Evolutionary conservation across 176 grass and related monocot species (phyloP).

Genomic region (Chloris gayana): DNA sequence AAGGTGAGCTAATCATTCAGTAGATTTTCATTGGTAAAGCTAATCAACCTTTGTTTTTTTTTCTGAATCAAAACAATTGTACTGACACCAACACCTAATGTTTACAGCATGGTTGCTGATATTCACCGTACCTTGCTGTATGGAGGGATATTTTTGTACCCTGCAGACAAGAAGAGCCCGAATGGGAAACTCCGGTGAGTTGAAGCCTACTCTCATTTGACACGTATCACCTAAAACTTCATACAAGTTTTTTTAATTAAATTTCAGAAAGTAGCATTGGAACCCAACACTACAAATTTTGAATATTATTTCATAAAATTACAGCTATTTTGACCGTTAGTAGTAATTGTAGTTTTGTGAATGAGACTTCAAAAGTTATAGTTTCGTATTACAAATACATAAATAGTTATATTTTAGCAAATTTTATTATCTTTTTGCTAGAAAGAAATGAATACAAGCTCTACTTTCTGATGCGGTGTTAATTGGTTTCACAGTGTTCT

Average conservation of each 20-base stretch:
- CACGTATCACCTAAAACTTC: neutral
- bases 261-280: too few species aligned
- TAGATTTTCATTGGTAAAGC: neutral
- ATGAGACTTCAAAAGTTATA: too few species aligned
- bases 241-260: too few species aligned
- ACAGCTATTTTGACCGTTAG: too few species aligned
- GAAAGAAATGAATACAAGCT: neutral
- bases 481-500: slow-evolving; percentile 63
- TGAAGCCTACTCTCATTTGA: neutral
- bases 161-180: slow-evolving; percentile 92
- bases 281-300: neutral
- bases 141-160: slow-evolving; percentile 96
- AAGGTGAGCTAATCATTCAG: slow-evolving; percentile 51
- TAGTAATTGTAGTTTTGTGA: too few species aligned
- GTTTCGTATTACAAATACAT: too few species aligned
- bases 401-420: too few species aligned
- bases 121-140: slow-evolving; percentile 94
- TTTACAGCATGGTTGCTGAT: slow-evolving; percentile 97
- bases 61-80: neutral
- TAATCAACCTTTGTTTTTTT: neutral
- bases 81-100: slow-evolving; percentile 7
- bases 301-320: too few species aligned
- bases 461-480: neutral
- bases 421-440: too few species aligned
- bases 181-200: slow-evolving; percentile 83